Percentiles rank a stretch among this genome's conserved stretches.
These are phyloP conservation scores for Ogataea angusta DNA, from an alignment of 805 yeast species.

Conservation along the genomic window DNA sequence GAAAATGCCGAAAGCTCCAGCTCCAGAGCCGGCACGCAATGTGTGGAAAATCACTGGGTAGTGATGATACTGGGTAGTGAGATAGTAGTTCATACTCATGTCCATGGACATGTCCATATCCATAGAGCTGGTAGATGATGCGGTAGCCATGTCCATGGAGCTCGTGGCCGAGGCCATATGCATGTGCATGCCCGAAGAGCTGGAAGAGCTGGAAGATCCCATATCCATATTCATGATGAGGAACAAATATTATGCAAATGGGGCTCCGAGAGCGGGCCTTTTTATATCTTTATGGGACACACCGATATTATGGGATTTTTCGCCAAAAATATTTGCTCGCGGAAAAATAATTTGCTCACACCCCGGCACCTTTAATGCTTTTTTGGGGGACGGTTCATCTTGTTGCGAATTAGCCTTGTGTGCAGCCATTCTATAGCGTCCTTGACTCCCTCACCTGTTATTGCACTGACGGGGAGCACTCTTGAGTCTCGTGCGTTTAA, in stretches of 20 bases:
- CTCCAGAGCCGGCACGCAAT: conserved; percentile 51
- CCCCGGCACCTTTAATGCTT: conserved; percentile 32
- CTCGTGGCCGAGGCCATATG: neutral
- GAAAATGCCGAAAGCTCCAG: conserved; percentile 72
- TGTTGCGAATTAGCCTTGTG: conserved; percentile 66
- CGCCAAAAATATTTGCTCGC: conserved; percentile 5
- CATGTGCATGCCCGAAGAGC: neutral
- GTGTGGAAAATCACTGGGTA: conserved; percentile 64
- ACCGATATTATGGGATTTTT: neutral
- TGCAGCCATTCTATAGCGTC: conserved; percentile 91
- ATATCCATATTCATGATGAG: conserved; percentile 3
- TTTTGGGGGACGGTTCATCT: conserved; percentile 54
- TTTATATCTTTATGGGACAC: neutral
- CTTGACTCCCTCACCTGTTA: conserved; percentile 75
- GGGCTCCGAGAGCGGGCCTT: neutral
- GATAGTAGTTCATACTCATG: conserved; percentile 47
- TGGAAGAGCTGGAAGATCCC: neutral
- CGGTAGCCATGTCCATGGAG: conserved; percentile 24
- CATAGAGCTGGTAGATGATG: conserved; percentile 4
- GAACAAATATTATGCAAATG: neutral
- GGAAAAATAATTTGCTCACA: conserved; percentile 9
- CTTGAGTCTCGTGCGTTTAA: conserved; percentile 88
- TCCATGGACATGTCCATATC: conserved; percentile 19
- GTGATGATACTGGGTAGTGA: conserved; percentile 47
- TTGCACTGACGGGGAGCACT: conserved; percentile 85